Percentiles rank a stretch among this genome's conserved stretches.
Evolutionary conservation across 306 rosid genomes (phyloP).

Genomic region (Castanospermum australe): DNA sequence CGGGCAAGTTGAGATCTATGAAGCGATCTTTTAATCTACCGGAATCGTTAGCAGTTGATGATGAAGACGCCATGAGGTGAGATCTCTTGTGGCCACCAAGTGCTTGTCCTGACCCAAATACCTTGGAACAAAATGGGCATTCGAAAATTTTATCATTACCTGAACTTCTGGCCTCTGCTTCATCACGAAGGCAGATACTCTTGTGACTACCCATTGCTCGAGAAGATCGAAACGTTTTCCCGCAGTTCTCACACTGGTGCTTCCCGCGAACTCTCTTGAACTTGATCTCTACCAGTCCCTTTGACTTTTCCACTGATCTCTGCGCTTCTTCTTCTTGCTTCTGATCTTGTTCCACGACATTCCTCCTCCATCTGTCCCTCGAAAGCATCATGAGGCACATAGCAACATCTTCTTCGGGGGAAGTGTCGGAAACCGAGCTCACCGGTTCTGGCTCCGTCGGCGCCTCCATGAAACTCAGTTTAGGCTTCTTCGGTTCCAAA

Average conservation of each 20-base stretch:
- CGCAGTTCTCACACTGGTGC: slow-evolving; percentile 57
- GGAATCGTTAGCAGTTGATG: background rate
- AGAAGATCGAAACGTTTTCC: slow-evolving; percentile 59
- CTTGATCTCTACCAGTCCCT: slow-evolving; percentile 37
- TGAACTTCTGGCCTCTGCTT: slow-evolving; percentile 21
- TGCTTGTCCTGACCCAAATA: slow-evolving; percentile 88
- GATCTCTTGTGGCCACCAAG: slow-evolving; percentile 95
- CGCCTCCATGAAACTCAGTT: slow-evolving; percentile 34
- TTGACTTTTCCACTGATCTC: background rate
- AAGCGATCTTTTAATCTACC: slow-evolving; percentile 27
- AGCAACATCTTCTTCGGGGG: slow-evolving; percentile 77
- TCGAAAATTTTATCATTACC: slow-evolving; percentile 40
- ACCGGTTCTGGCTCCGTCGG: slow-evolving; percentile 46
- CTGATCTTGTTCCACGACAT: slow-evolving; percentile 17
- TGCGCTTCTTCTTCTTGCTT: background rate
- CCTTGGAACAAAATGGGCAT: slow-evolving; percentile 71
- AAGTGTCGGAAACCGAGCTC: slow-evolving; percentile 69
- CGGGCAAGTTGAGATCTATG: slow-evolving; percentile 88
- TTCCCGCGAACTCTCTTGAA: slow-evolving; percentile 41
- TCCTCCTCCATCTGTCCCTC: slow-evolving; percentile 59
- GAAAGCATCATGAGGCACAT: slow-evolving; percentile 81
- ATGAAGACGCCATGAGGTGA: slow-evolving; percentile 47
- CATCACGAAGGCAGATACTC: slow-evolving; percentile 41
- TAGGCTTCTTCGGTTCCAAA: slow-evolving; percentile 22
- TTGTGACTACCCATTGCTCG: slow-evolving; percentile 66